These are phyloP conservation scores for Metschnikowia orientalis DNA, from an alignment of 805 yeast genomes.

Conservation along the genomic window DNA sequence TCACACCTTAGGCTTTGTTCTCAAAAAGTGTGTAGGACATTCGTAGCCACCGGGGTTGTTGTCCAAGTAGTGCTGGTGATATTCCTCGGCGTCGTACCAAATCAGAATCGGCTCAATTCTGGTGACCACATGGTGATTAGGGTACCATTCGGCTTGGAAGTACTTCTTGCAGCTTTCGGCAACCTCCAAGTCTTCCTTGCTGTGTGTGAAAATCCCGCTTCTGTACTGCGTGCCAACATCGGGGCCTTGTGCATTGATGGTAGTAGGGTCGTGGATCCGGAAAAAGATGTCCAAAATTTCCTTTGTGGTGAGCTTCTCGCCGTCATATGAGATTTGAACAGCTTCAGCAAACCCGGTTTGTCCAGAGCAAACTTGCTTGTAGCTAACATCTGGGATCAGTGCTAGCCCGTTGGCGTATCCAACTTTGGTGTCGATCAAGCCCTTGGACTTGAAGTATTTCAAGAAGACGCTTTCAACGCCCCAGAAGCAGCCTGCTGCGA, in stretches of 20 bases:
- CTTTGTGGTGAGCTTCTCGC: slow-evolving; percentile 50
- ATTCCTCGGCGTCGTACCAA: slow-evolving; percentile 94
- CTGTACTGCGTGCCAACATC: slow-evolving; percentile 90
- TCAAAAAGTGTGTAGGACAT: slow-evolving; percentile 82
- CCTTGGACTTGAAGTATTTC: slow-evolving; percentile 61
- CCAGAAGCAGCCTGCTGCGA: slow-evolving; percentile 76
- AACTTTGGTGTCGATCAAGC: slow-evolving; percentile 71
- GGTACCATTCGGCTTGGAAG: slow-evolving; percentile 72
- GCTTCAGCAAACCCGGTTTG: slow-evolving; percentile 78
- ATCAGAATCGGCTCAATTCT: slow-evolving; percentile 58
- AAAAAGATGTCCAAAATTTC: slow-evolving; percentile 80
- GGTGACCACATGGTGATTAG: slow-evolving; percentile 65
- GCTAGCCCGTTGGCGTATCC: slow-evolving; percentile 90
- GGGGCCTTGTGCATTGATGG: slow-evolving; percentile 76
- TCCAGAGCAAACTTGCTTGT: slow-evolving; percentile 71
- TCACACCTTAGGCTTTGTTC: slow-evolving; percentile 52
- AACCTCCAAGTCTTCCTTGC: slow-evolving; percentile 43
- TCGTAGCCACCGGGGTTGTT: slow-evolving; percentile 84
- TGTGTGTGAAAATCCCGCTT: slow-evolving; percentile 69
- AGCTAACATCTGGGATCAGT: slow-evolving; percentile 36
- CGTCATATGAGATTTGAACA: slow-evolving; percentile 79
- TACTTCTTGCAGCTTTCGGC: slow-evolving; percentile 46
- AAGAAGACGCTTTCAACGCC: slow-evolving; percentile 82
- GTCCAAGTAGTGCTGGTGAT: slow-evolving; percentile 79
- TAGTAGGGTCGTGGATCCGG: slow-evolving; percentile 92